phyloP scores from a whole-genome alignment of 1,284 basidiomycete genomes.

The Anthracocystis walkeri region DNA sequence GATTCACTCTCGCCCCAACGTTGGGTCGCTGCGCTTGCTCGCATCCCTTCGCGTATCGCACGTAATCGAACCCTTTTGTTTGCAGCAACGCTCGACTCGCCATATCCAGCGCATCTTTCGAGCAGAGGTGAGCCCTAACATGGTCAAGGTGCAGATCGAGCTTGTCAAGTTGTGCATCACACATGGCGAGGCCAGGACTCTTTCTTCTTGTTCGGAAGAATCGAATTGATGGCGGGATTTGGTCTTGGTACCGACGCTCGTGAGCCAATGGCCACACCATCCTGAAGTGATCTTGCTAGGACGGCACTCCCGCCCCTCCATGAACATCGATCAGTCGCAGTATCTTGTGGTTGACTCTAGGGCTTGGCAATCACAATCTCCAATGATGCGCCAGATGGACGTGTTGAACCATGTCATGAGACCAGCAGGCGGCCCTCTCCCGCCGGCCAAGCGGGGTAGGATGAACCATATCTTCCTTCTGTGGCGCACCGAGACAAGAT shows the following conservation, averaged over 20 bases:
- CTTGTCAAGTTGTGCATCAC: slow-evolving; percentile 4
- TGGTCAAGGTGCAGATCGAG: neutral
- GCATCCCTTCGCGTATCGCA: neutral
- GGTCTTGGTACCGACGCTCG: too few relatives aligned
- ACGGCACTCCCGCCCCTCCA: too few relatives aligned
- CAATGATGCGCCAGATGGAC: neutral
- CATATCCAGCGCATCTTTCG: neutral
- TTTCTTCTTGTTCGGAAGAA: too few relatives aligned
- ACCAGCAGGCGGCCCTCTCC: slow-evolving; percentile 2
- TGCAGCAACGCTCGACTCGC: slow-evolving; percentile 4
- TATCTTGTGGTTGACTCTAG: too few relatives aligned
- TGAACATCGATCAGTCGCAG: too few relatives aligned
- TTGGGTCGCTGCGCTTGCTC: neutral
- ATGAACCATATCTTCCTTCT: neutral
- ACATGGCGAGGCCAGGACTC: too few relatives aligned
- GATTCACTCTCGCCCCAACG: neutral
- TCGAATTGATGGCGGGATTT: too few relatives aligned
- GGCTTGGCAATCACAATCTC: neutral
- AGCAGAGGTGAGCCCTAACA: neutral
- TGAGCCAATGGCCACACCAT: too few relatives aligned
- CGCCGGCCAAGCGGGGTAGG: neutral
- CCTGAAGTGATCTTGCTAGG: too few relatives aligned
- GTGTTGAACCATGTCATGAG: neutral
- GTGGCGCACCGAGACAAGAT: too few relatives aligned
- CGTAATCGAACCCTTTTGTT: neutral